Conservation (phyloP, 1,284 basidiomycete genomes). For the Ustilago trichophora region DNA sequence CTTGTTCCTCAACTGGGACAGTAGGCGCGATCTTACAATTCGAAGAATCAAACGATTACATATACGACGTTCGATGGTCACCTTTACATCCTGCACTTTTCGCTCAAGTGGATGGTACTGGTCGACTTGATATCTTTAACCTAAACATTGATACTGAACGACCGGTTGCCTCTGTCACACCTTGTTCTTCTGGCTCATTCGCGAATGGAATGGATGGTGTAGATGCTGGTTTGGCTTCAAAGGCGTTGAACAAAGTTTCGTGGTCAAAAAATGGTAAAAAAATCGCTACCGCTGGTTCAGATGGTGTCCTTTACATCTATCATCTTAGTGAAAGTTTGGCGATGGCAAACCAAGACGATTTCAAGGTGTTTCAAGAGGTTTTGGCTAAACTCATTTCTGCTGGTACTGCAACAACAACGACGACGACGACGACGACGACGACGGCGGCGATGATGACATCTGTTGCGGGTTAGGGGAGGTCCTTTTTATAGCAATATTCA, state of each 20-base stretch:
- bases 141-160: constrained; percentile 88
- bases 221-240: background rate
- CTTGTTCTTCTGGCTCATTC: background rate
- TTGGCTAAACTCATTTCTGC: constrained; percentile 25
- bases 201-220: background rate
- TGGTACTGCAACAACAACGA: background rate
- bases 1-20: too few relatives aligned
- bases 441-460: too few relatives aligned
- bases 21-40: constrained; percentile 69
- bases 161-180: constrained; percentile 4
- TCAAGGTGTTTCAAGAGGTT: constrained; percentile 38
- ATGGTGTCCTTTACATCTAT: constrained; percentile 91
- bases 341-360: constrained; percentile 48
- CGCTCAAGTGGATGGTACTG: constrained; percentile 90
- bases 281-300: constrained; percentile 86
- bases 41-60: constrained; percentile 95
- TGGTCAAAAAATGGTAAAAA: constrained; percentile 92
- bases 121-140: constrained; percentile 96
- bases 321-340: constrained; percentile 66
- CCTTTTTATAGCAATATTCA: too few relatives aligned
- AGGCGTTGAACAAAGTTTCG: constrained; percentile 89
- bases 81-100: constrained; percentile 92
- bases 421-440: background rate
- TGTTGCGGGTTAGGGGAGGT: too few relatives aligned
- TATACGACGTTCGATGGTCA: constrained; percentile 99